Percentiles rank a stretch among this genome's conserved stretches.
Evolutionary conservation across 495 filamentous ascomycete species (phyloP).

Genomic region (Hypoxylon intermedium): DNA sequence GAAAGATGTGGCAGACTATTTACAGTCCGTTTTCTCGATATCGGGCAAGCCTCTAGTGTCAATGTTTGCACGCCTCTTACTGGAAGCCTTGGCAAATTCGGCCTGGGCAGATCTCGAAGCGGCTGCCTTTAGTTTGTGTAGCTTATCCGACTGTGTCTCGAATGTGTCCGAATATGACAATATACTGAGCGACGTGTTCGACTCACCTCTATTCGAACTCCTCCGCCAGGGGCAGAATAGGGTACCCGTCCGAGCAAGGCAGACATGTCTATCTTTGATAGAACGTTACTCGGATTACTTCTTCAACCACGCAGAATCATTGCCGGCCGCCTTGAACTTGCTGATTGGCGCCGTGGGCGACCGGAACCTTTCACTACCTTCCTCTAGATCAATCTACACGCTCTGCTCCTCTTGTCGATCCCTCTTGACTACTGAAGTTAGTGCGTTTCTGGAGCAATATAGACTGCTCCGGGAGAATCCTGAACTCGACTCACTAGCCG

Average conservation of each 20-base stretch:
- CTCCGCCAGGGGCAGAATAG: slow-evolving; percentile 59
- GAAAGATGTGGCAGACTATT: slow-evolving; percentile 79
- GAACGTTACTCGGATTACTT: slow-evolving; percentile 85
- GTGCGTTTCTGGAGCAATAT: slow-evolving; percentile 80
- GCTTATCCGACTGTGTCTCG: slow-evolving; percentile 75
- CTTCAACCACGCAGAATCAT: slow-evolving; percentile 69
- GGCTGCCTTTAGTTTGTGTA: slow-evolving; percentile 77
- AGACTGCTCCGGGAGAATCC: slow-evolving; percentile 64
- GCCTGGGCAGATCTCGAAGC: slow-evolving; percentile 84
- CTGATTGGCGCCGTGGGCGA: slow-evolving; percentile 78
- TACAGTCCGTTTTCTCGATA: slow-evolving; percentile 76
- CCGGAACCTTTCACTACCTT: slow-evolving; percentile 67
- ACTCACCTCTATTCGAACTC: slow-evolving; percentile 65
- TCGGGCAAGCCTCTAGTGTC: slow-evolving; percentile 72
- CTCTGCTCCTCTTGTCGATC: slow-evolving; percentile 82
- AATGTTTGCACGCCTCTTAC: slow-evolving; percentile 70
- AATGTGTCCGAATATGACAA: slow-evolving; percentile 71
- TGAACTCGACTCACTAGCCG: slow-evolving; percentile 70
- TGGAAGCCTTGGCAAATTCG: slow-evolving; percentile 61
- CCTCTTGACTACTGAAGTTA: slow-evolving; percentile 72
- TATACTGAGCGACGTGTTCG: slow-evolving; percentile 74
- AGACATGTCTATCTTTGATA: slow-evolving; percentile 79
- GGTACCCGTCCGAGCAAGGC: slow-evolving; percentile 73
- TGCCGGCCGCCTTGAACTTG: slow-evolving; percentile 80
- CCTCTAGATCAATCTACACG: slow-evolving; percentile 80